A percentile compares a stretch with the other conserved stretches of the same genome.
These are phyloP conservation scores for Fraxinus albicans DNA, from an alignment of 305 asterid species.

Conservation along the genomic window DNA sequence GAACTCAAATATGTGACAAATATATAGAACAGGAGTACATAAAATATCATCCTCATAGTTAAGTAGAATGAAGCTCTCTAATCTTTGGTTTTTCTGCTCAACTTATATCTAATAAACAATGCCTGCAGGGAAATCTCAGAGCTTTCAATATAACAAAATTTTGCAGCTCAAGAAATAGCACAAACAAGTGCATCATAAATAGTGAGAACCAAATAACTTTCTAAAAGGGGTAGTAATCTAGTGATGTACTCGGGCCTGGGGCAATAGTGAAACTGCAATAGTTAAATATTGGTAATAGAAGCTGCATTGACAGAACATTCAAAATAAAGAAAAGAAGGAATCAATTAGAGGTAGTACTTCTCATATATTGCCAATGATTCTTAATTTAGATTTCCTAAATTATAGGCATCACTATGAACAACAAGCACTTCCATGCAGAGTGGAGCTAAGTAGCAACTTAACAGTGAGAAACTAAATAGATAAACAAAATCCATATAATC, in stretches of 20 bases:
- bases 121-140: not conserved
- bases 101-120: not conserved
- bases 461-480: not conserved
- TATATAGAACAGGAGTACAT: not conserved
- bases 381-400: not conserved
- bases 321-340: not conserved
- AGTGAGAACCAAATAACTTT: not conserved
- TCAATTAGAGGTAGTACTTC: not conserved
- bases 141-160: not conserved
- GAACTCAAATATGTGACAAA: not conserved
- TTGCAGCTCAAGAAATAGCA: not conserved
- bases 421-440: not conserved
- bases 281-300: not conserved
- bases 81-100: not conserved
- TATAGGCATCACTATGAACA: not conserved
- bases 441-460: not conserved
- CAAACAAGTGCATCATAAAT: not conserved
- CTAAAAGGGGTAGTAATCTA: not conserved
- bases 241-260: not conserved
- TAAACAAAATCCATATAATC: not conserved
- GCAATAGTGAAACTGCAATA: not conserved
- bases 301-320: not conserved
- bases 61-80: not conserved
- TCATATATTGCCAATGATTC: not conserved
- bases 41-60: not conserved